Evolutionary conservation across 495 filamentous ascomycete species (phyloP), one percentile per base, ranked within the genome.

Genomic region (Tetracladium marchalianum): DNA sequence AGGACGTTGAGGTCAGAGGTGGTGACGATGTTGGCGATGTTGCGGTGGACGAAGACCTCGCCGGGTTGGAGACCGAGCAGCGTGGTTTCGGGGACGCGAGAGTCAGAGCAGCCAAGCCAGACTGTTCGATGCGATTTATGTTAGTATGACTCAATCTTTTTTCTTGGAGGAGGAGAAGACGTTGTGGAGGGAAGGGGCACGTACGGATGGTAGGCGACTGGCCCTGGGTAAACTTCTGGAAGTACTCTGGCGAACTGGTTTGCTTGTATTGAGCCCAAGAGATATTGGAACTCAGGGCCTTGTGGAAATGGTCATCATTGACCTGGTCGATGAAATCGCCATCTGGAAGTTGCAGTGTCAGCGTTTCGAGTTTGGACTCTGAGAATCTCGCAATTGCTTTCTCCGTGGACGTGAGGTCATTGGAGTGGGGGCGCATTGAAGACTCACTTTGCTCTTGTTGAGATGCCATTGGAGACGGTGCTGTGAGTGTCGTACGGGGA

Each of bases 31-130:
- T 95, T 95, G 62, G 87, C 89, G 64, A 95, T 92, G 71, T 95
- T 95, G 62, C 89, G 85, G 72, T 94, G 89, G 44, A 87, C 82
- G 63, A 95, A 95, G 53, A 94, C 81, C 54, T 95, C 87, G 53
- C 89, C 89, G 4, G 88, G 88, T 49, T 87, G 71, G 38, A 89
- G 73, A 52, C 80, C 79, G 4, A 89, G 73, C 54, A 95, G 68
- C 45, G 82, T 89, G 10, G 88, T 94, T 62, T 95, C 89, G 1
- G 88, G 88, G 58, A 84, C 81, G 49, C 89, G 84, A 15, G 82
- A 85, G 71, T 95, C 88, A 51, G 87, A 85, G 75, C 89, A 95
- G 56, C 88, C 89, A 53, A 95, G 72, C 89, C 89, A 95, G 53
- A 95, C 73, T 76, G 33, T 42, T n/a, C n/a, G 22, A 1, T 22